These are phyloP conservation scores for Eragrostis tef DNA, from an alignment of 202 grass and related monocot species.

Conservation along the genomic window DNA sequence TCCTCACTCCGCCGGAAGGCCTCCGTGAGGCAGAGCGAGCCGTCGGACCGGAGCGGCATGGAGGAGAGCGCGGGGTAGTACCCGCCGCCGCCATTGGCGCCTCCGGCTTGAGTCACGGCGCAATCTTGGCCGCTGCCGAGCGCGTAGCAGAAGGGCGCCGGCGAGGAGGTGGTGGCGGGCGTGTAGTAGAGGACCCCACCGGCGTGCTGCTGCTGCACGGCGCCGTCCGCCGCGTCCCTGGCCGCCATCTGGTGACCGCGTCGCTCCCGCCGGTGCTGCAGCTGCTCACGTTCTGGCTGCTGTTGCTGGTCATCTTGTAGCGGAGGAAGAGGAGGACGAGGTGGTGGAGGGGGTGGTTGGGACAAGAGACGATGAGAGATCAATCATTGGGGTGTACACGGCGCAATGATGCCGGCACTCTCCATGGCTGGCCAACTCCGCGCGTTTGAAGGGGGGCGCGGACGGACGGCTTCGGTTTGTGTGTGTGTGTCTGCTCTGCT, in stretches of 20 bases:
- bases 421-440: constrained; percentile 63
- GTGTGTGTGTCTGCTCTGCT: not conserved
- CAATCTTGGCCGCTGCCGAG: constrained; percentile 38
- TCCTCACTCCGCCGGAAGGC: constrained; percentile 61
- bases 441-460: constrained; percentile 58
- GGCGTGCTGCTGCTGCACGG: constrained; percentile 33
- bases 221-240: constrained; percentile 53
- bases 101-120: not conserved
- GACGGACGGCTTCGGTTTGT: constrained; percentile 53
- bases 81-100: too few species aligned
- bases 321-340: constrained; percentile 19
- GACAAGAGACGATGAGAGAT: constrained; percentile 56
- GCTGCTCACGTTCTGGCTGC: constrained; percentile 49
- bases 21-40: constrained; percentile 85
- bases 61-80: too few species aligned
- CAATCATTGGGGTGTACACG: constrained; percentile 96
- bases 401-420: constrained; percentile 73
- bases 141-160: constrained; percentile 51
- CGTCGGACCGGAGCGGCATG: constrained; percentile 90
- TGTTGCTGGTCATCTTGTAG: constrained; percentile 46
- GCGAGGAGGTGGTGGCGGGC: constrained; percentile 29
- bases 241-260: constrained; percentile 53
- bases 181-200: constrained; percentile 50
- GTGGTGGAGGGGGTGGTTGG: constrained; percentile 44
- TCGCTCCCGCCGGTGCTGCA: constrained; percentile 45